A percentile compares a stretch with the other conserved stretches of the same genome.
These are phyloP conservation scores for Clitoria ternatea DNA, from an alignment of 306 rosid genomes.

Conservation along the genomic window DNA sequence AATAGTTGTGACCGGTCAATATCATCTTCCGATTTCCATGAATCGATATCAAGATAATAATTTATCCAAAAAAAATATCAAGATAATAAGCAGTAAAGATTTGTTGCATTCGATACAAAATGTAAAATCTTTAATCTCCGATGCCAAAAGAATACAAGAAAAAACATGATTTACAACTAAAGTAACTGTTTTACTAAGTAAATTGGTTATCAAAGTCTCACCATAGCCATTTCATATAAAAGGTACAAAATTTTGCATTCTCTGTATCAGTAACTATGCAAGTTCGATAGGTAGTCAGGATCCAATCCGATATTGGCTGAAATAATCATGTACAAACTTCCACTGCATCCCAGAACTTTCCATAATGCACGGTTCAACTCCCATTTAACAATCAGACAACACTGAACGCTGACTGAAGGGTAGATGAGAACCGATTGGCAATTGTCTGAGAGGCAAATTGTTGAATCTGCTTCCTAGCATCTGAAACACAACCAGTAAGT, in stretches of 20 bases:
- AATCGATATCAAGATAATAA: neutral
- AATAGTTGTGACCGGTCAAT: neutral
- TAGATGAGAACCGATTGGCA: conserved; percentile 72
- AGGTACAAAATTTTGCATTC: conserved; percentile 39
- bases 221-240: conserved; percentile 14
- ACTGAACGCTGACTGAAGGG: conserved; percentile 79
- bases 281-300: conserved; percentile 28
- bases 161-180: conserved; percentile 31
- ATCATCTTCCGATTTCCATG: conserved; percentile 11
- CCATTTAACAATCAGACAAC: conserved; percentile 53
- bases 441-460: conserved; percentile 84
- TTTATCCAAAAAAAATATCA: no score
- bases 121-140: neutral
- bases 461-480: conserved; percentile 92
- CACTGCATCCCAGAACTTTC: conserved; percentile 30
- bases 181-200: conserved; percentile 17
- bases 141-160: conserved; percentile 21
- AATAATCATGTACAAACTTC: conserved; percentile 55
- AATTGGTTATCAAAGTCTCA: conserved; percentile 21
- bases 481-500: conserved; percentile 47
- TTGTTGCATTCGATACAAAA: neutral
- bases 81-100: neutral
- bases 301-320: conserved; percentile 22
- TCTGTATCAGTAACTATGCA: conserved; percentile 28
- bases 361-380: conserved; percentile 21